These are phyloP conservation scores for Amphibolis antarctica DNA, from an alignment of 106 monocot genomes.

Conservation along the genomic window DNA sequence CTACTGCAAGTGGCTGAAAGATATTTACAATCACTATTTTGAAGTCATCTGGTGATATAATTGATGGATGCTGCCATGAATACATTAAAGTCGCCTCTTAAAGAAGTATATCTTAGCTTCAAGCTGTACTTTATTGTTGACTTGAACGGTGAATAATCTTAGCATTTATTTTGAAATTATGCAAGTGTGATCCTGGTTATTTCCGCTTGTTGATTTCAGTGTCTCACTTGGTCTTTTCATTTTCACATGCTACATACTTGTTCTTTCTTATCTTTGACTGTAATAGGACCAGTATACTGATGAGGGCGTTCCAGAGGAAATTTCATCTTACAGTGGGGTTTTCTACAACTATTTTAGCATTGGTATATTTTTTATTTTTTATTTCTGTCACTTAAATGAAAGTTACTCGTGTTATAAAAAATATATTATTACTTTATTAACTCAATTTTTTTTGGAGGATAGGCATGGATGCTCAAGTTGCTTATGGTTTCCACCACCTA, in stretches of 20 bases:
- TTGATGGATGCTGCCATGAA: too few relatives aligned
- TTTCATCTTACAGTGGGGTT: slow-evolving; percentile 21
- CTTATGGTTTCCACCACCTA: slow-evolving; percentile 86
- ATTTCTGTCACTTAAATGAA: neutral
- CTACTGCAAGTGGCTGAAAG: too few relatives aligned
- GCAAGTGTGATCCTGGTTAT: too few relatives aligned
- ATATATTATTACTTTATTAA: neutral
- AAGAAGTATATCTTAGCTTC: too few relatives aligned
- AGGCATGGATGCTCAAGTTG: slow-evolving; percentile 99
- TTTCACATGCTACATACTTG: neutral
- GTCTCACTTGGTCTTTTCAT: neutral
- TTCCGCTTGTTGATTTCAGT: too few relatives aligned
- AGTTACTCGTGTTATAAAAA: neutral
- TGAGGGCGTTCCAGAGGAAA: slow-evolving; percentile 9
- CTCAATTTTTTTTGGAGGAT: neutral
- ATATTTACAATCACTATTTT: too few relatives aligned
- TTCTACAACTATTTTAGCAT: slow-evolving; percentile 39
- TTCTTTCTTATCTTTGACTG: slow-evolving; percentile 1
- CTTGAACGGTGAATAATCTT: too few relatives aligned
- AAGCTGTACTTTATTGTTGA: too few relatives aligned
- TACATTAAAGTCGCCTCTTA: too few relatives aligned
- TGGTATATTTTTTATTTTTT: slow-evolving; percentile 11
- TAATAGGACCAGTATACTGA: slow-evolving; percentile 13
- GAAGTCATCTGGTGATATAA: too few relatives aligned
- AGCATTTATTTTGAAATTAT: too few relatives aligned